phyloP scores from a whole-genome alignment of 2,329 filamentous ascomycete species.

The Fusarium nelsonii region DNA sequence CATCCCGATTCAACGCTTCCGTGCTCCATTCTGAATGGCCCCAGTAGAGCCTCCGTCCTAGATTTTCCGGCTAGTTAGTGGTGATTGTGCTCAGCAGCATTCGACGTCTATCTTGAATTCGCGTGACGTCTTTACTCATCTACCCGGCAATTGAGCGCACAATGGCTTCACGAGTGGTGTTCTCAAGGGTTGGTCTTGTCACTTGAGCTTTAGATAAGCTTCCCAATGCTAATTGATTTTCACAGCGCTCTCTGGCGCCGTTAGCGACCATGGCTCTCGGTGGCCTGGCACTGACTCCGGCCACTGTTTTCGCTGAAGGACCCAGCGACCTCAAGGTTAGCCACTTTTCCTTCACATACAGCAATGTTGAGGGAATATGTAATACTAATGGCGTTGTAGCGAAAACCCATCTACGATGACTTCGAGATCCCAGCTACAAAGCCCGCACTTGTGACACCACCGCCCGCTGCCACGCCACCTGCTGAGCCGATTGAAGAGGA shows the following conservation, averaged over 20 bases:
- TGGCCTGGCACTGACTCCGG: conserved; percentile 61
- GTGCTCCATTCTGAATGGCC: conserved; percentile 31
- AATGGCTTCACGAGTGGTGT: conserved; percentile 72
- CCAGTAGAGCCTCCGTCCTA: conserved; percentile 47
- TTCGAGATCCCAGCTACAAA: conserved; percentile 61
- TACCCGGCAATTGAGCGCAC: conserved; percentile 62
- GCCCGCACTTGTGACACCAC: conserved; percentile 48
- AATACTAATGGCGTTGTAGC: conserved; percentile 43
- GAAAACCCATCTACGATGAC: conserved; percentile 87
- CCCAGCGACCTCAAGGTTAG: conserved; percentile 54
- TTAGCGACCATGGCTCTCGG: conserved; percentile 65
- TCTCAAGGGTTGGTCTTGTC: conserved; percentile 63
- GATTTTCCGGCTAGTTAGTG: conserved; percentile 48
- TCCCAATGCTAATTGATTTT: conserved; percentile 49
- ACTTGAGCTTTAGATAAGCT: conserved; percentile 20
- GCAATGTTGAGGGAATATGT: not conserved
- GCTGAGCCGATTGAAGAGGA: conserved; percentile 51
- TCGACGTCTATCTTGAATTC: conserved; percentile 44
- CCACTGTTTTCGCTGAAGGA: conserved; percentile 65
- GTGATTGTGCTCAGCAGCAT: conserved; percentile 39
- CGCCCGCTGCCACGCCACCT: conserved; percentile 48
- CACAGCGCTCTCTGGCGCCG: conserved; percentile 65
- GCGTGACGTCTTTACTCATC: conserved; percentile 45
- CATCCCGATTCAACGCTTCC: conserved; percentile 20
- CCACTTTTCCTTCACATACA: not conserved